Conservation (phyloP, 495 filamentous ascomycete genomes). For the Polyplosphaeria fusca region DNA sequence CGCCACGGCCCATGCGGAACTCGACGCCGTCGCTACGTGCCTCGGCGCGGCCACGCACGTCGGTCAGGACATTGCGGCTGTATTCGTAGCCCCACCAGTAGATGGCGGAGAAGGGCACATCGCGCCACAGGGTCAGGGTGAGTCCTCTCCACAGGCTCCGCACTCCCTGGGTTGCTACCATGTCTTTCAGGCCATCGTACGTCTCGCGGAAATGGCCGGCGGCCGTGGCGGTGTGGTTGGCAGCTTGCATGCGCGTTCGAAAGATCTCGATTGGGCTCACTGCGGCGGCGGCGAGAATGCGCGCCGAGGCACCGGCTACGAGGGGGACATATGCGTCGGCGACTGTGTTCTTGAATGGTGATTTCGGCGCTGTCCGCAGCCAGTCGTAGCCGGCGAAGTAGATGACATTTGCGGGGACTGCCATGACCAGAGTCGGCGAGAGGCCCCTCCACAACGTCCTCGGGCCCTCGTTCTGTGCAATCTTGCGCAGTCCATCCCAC, state of each 20-base stretch:
- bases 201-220: constrained; percentile 70
- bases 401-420: constrained; percentile 92
- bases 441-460: constrained; percentile 89
- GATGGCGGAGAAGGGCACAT: constrained; percentile 93
- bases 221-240: constrained; percentile 49
- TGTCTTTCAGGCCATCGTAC: constrained; percentile 66
- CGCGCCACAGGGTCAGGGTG: constrained; percentile 89
- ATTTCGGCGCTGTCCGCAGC: constrained; percentile 67
- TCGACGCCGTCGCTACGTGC: constrained; percentile 21
- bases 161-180: constrained; percentile 75
- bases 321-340: constrained; percentile 71
- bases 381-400: constrained; percentile 99
- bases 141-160: constrained; percentile 88
- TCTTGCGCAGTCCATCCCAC: constrained; percentile 87
- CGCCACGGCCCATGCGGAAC: constrained; percentile 22
- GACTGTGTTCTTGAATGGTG: constrained; percentile 50
- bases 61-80: constrained; percentile 62
- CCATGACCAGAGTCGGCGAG: constrained; percentile 89
- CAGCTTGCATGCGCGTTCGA: constrained; percentile 84
- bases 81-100: constrained; percentile 98
- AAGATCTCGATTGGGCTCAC: constrained; percentile 96
- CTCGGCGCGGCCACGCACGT: constrained; percentile 53
- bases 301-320: constrained; percentile 71
- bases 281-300: constrained; percentile 73
- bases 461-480: constrained; percentile 89